These are phyloP conservation scores for Leccinum subfulvum DNA, from an alignment of 1,284 basidiomycete genomes.

Conservation along the genomic window DNA sequence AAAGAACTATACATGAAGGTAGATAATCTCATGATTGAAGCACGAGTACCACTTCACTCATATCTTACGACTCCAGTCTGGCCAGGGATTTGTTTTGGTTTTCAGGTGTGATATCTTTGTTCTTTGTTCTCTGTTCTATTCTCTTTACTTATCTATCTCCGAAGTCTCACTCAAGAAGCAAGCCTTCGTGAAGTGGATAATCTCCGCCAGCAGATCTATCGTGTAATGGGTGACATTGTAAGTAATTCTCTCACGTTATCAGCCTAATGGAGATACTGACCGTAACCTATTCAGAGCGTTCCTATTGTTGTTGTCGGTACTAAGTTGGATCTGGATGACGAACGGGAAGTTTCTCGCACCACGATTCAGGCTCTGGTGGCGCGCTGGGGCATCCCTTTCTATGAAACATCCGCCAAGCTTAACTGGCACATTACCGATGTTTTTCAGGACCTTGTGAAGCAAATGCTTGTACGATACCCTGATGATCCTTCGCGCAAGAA, in stretches of 20 bases:
- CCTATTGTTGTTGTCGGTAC: conserved; percentile 89
- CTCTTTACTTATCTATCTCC: conserved; percentile 8
- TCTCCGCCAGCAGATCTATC: conserved; percentile 77
- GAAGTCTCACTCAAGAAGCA: conserved; percentile 74
- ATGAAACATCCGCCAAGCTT: conserved; percentile 81
- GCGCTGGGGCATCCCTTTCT: conserved; percentile 76
- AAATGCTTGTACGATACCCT: conserved; percentile 70
- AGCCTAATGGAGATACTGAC: conserved; percentile 9
- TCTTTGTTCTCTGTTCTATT: neutral
- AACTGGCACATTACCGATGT: conserved; percentile 80
- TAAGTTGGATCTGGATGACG: conserved; percentile 80
- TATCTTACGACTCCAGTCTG: conserved; percentile 44
- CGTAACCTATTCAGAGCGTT: conserved; percentile 43
- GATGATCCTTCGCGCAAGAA: conserved; percentile 40
- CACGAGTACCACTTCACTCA: neutral
- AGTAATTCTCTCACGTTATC: conserved; percentile 19
- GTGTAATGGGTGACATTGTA: conserved; percentile 71
- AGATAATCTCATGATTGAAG: conserved; percentile 1
- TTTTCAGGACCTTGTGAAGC: conserved; percentile 75
- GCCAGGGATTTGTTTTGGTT: conserved; percentile 78
- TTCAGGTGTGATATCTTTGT: conserved; percentile 56
- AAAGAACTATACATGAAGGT: conserved; percentile 82
- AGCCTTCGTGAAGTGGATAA: conserved; percentile 76
- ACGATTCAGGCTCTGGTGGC: conserved; percentile 66
- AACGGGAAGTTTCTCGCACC: conserved; percentile 73